Base-by-base conservation (phyloP, 345 rosid genomes). In the Aethionema arabicum region DNA sequence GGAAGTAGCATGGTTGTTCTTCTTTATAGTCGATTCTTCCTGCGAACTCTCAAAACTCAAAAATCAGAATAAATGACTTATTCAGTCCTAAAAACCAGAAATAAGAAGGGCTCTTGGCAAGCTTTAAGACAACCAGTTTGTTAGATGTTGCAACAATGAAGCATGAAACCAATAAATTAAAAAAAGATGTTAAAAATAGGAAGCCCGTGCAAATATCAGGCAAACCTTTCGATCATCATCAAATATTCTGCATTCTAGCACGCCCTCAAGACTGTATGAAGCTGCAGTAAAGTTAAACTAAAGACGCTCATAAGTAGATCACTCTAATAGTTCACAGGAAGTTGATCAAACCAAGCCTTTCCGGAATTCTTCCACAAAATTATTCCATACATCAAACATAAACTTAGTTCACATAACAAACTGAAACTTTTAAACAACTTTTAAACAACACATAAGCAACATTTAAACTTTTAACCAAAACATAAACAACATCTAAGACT, bases 231-330 rank as follows among this genome's bases (percentile, higher is more conserved):
- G 68, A 93, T 79, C 87, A 93, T 82, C 77, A 93, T 76, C 61
- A 93, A 21, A 64, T 82, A 93, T 27, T 90, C 56, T 65, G 77
- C 95, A 80, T 85, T 77, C 99, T 79, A 27, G 99, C 99, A 66
- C 97, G 96, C 57, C 99, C 99, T 21, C 93, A 80, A n/a, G 99
- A 90, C 77, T 93, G 99, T 60, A 93, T 93, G 70, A 85, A 93
- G 74, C 99, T 93, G 74, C 90, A 54, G 33, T 21, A 21, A 21
- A 21, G 41, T 59, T 31, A 49, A 59, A 21, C 10, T 45, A 12
- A 37, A 31, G 52, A 54, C 8, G 12, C 8, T 41, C 40, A 30
- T 11, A 56, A 61, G 60, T 7, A 32, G 12, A 63, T 29, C 5
- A 46, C 3, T 56, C 11, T 35, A 52, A 48, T 41, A 40, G 16